Percentiles rank a stretch among this genome's conserved stretches.
These are phyloP conservation scores for Ceriops zippeliana DNA, from an alignment of 345 rosid genomes.

Conservation along the genomic window DNA sequence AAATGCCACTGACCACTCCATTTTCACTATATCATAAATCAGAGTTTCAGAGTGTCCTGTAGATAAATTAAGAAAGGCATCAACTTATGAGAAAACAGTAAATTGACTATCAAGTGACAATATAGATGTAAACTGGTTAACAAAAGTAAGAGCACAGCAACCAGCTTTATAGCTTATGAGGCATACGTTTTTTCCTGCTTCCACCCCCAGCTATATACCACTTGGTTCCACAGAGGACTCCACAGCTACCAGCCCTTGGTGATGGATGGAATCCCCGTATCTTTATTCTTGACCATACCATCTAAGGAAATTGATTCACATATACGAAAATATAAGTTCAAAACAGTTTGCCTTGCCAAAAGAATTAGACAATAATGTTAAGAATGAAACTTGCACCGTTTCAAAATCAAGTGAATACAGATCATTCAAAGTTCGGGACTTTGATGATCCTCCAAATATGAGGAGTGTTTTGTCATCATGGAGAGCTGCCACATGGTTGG, in stretches of 20 bases:
- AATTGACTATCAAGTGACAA: neutral
- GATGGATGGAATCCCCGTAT: conserved; percentile 89
- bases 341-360: neutral
- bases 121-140: neutral
- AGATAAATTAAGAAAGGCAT: conserved; percentile 8
- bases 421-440: conserved; percentile 80
- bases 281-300: conserved; percentile 97
- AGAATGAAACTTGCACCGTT: conserved; percentile 44
- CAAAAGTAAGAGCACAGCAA: neutral
- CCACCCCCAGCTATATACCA: conserved; percentile 99
- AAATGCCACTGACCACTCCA: conserved; percentile 80
- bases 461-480: conserved; percentile 72
- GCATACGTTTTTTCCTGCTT: conserved; percentile 87
- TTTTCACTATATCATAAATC: conserved; percentile 66
- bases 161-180: conserved; percentile 16
- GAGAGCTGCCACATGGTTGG: conserved; percentile 84
- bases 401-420: conserved; percentile 95
- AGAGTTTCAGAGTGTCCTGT: conserved; percentile 90
- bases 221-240: conserved; percentile 80
- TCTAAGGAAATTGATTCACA: conserved; percentile 35
- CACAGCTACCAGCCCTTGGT: conserved; percentile 90
- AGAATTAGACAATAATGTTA: conserved; percentile 2
- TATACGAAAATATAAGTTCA: conserved; percentile 6
- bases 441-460: conserved; percentile 85
- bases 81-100: neutral